Evolutionary conservation across 768 basidiomycete species (phyloP).

Genomic region (Trametes gibbosa): DNA sequence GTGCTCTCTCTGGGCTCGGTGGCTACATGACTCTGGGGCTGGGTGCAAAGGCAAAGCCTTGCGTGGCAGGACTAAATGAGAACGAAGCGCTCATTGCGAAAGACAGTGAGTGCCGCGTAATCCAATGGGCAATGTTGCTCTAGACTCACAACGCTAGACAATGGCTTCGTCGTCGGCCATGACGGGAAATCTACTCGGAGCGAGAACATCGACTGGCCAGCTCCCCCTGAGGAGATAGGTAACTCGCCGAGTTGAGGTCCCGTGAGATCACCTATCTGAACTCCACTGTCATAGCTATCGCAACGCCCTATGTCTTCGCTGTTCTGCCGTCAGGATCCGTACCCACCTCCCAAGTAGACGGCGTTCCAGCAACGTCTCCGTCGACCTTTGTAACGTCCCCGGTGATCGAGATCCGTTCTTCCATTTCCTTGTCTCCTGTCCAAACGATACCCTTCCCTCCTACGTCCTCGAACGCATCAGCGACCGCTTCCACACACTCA

Average conservation of each 20-base stretch:
- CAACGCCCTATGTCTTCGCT: slow-evolving; percentile 77
- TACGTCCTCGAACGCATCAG: slow-evolving; percentile 27
- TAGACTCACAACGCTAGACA: slow-evolving; percentile 41
- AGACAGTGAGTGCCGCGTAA: slow-evolving; percentile 59
- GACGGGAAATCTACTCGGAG: slow-evolving; percentile 54
- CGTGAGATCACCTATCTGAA: not conserved
- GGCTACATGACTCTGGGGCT: slow-evolving; percentile 86
- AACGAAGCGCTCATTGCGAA: slow-evolving; percentile 70
- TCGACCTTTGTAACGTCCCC: slow-evolving; percentile 50
- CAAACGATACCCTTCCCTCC: slow-evolving; percentile 71
- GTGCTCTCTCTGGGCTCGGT: slow-evolving; percentile 74
- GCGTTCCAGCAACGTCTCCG: slow-evolving; percentile 27
- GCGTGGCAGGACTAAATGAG: slow-evolving; percentile 51
- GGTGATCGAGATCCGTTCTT: slow-evolving; percentile 69
- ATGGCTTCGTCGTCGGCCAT: slow-evolving; percentile 61
- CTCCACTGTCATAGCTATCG: slow-evolving; percentile 40
- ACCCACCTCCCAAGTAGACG: slow-evolving; percentile 28
- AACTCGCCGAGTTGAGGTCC: slow-evolving; percentile 17
- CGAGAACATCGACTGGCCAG: slow-evolving; percentile 64
- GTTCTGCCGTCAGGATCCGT: slow-evolving; percentile 70
- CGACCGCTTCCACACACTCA: slow-evolving; percentile 29
- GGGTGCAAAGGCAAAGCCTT: slow-evolving; percentile 71
- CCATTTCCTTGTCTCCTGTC: slow-evolving; percentile 56
- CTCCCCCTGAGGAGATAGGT: slow-evolving; percentile 83
- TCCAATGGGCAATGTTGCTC: not conserved